A percentile compares a stretch with the other conserved stretches of the same genome.
phyloP scores from a whole-genome alignment of 805 yeast genomes.

The Metschnikowia chrysomelidarum region DNA sequence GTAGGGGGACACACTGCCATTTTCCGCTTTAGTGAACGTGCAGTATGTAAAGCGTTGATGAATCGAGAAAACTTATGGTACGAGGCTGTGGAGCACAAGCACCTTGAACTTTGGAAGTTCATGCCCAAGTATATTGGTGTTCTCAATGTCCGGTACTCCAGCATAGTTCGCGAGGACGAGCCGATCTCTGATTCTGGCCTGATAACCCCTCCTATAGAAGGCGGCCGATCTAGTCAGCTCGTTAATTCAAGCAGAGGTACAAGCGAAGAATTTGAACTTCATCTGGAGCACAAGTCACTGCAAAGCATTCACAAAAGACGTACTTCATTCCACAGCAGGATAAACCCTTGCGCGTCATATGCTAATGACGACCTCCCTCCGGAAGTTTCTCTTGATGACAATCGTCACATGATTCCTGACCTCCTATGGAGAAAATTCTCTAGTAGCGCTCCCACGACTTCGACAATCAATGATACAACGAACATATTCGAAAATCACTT shows the following conservation, averaged over 20 bases:
- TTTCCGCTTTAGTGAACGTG: slow-evolving; percentile 84
- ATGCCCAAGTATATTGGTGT: slow-evolving; percentile 97
- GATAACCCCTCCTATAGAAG: slow-evolving; percentile 4
- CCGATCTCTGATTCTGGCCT: slow-evolving; percentile 13
- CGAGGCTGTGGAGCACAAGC: slow-evolving; percentile 78
- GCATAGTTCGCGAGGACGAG: slow-evolving; percentile 37
- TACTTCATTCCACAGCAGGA: slow-evolving; percentile 6
- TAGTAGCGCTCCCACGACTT: slow-evolving; percentile 22
- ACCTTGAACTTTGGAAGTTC: slow-evolving; percentile 72
- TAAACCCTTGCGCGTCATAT: slow-evolving; percentile 7
- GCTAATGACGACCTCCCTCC: slow-evolving; percentile 43
- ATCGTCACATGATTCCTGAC: slow-evolving; percentile 86
- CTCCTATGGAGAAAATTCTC: slow-evolving; percentile 68
- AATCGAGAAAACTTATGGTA: slow-evolving; percentile 90
- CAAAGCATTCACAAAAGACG: slow-evolving; percentile 2
- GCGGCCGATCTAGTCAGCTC: neutral
- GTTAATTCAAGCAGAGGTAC: neutral
- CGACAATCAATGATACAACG: slow-evolving; percentile 9
- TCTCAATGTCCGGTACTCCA: slow-evolving; percentile 79
- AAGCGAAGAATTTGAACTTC: neutral
- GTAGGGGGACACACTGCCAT: slow-evolving; percentile 99
- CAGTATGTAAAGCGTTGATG: slow-evolving; percentile 91
- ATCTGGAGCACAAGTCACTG: neutral
- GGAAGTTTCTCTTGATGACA: slow-evolving; percentile 90
- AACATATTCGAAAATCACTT: slow-evolving; percentile 9